Percentiles rank a stretch among this genome's conserved stretches.
Evolutionary conservation across 1,284 basidiomycete genomes (phyloP).

Genomic region (Lentinula novae-zelandiae): DNA sequence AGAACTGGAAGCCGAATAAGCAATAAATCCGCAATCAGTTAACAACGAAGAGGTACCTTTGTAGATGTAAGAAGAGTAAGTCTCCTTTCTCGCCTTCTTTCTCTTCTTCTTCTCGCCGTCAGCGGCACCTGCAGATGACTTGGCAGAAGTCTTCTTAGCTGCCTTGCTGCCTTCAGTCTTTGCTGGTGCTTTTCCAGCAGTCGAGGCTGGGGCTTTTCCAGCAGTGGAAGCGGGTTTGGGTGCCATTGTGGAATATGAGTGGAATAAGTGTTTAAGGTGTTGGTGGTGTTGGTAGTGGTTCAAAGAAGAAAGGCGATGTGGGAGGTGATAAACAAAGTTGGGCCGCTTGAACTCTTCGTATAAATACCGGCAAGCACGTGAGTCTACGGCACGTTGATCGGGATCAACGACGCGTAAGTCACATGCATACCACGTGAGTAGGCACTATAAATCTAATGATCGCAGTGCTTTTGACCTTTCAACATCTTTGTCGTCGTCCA

Average conservation of each 20-base stretch:
- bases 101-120: slow-evolving; percentile 73
- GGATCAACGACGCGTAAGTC: slow-evolving; percentile 13
- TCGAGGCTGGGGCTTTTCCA: slow-evolving; percentile 79
- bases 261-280: slow-evolving; percentile 14
- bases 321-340: background rate
- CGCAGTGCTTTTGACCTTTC: slow-evolving; percentile 1
- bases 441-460: slow-evolving; percentile 33
- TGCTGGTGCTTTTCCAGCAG: slow-evolving; percentile 74
- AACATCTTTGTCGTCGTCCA: background rate
- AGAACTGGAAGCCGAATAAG: slow-evolving; percentile 47
- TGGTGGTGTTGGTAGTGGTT: slow-evolving; percentile 16
- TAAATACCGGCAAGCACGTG: background rate
- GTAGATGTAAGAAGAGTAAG: slow-evolving; percentile 94
- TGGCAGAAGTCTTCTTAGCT: slow-evolving; percentile 70
- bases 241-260: slow-evolving; percentile 45
- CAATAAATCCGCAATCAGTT: slow-evolving; percentile 14
- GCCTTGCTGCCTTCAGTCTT: slow-evolving; percentile 73
- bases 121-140: slow-evolving; percentile 1
- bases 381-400: slow-evolving; percentile 10
- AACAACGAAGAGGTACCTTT: slow-evolving; percentile 54
- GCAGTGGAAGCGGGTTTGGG: slow-evolving; percentile 82
- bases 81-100: slow-evolving; percentile 87
- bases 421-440: slow-evolving; percentile 32
- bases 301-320: slow-evolving; percentile 8
- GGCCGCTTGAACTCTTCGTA: background rate